Conservation (phyloP, 495 filamentous ascomycete genomes). For the Trichoderma gamsii region DNA sequence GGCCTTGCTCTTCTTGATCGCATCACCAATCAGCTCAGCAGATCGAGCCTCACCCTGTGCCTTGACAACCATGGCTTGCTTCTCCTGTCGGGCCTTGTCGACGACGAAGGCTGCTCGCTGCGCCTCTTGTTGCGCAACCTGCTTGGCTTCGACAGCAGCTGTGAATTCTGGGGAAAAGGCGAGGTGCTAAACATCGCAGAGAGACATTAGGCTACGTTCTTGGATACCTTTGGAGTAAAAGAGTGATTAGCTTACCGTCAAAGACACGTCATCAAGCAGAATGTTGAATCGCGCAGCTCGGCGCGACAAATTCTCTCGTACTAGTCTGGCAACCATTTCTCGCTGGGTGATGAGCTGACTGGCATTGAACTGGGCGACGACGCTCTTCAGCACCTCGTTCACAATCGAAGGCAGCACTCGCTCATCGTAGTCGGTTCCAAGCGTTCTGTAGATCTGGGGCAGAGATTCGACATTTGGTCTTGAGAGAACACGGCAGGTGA, state of each 20-base stretch:
- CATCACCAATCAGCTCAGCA: conserved; percentile 94
- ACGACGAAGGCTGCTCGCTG: conserved; percentile 96
- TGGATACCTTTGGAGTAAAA: neutral
- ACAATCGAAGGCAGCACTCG: conserved; percentile 94
- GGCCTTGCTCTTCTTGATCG: conserved; percentile 96
- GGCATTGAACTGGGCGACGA: conserved; percentile 98
- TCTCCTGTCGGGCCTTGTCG: conserved; percentile 98
- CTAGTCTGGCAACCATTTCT: conserved; percentile 88
- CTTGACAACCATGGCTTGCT: conserved; percentile 96
- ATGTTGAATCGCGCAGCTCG: conserved; percentile 96
- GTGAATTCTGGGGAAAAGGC: conserved; percentile 99
- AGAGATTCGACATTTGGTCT: conserved; percentile 80
- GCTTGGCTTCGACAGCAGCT: conserved; percentile 96
- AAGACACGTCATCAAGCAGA: conserved; percentile 90
- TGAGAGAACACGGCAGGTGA: conserved; percentile 98
- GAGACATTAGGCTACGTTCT: neutral
- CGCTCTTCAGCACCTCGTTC: conserved; percentile 97
- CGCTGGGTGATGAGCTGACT: conserved; percentile 97
- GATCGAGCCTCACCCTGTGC: conserved; percentile 99
- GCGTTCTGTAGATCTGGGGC: conserved; percentile 92
- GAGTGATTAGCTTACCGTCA: conserved; percentile 62
- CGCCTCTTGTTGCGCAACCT: conserved; percentile 97
- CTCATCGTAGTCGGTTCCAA: conserved; percentile 95
- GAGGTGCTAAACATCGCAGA: conserved; percentile 63
- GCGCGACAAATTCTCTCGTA: conserved; percentile 85